phyloP scores from a whole-genome alignment of 768 basidiomycete species.

The Rhodosporidiobolus odoratus region DNA sequence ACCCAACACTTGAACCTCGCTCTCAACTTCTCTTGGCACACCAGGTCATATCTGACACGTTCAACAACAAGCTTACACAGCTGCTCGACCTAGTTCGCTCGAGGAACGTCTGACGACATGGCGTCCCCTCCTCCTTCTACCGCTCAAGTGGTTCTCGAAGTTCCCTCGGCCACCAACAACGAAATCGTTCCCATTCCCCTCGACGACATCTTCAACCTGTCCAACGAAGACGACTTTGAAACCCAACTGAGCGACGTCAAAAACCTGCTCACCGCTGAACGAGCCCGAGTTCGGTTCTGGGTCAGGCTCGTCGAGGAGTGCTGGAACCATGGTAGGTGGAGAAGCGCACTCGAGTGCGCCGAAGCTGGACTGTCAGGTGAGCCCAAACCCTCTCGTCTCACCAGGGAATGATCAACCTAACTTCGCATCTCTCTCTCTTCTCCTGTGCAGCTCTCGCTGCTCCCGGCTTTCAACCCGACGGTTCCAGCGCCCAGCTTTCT shows the following conservation, averaged over 20 bases:
- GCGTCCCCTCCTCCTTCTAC: not conserved
- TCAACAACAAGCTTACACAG: too few species aligned
- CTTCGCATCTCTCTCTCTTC: too few species aligned
- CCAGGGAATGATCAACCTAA: too few species aligned
- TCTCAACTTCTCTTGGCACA: too few species aligned
- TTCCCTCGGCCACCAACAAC: slow-evolving; percentile 41
- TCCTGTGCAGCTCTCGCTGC: slow-evolving; percentile 48
- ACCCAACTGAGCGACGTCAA: slow-evolving; percentile 45
- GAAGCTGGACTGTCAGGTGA: slow-evolving; percentile 41
- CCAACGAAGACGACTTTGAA: slow-evolving; percentile 57
- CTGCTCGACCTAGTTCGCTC: not conserved
- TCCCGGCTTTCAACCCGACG: slow-evolving; percentile 53
- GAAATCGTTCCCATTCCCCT: slow-evolving; percentile 87
- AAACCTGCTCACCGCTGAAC: slow-evolving; percentile 65
- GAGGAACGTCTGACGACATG: not conserved
- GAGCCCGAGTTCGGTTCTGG: slow-evolving; percentile 70
- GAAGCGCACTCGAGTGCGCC: slow-evolving; percentile 56
- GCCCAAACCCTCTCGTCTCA: not conserved
- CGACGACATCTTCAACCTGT: slow-evolving; percentile 72
- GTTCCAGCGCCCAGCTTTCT: slow-evolving; percentile 45
- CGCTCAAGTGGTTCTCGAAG: slow-evolving; percentile 12
- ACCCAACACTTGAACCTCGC: too few species aligned
- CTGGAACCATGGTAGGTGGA: slow-evolving; percentile 40
- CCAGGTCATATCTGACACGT: too few species aligned
- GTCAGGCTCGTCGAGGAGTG: slow-evolving; percentile 44